These are phyloP conservation scores for Cryoendolithus antarcticus DNA, from an alignment of 2,329 filamentous ascomycete genomes.

Conservation along the genomic window DNA sequence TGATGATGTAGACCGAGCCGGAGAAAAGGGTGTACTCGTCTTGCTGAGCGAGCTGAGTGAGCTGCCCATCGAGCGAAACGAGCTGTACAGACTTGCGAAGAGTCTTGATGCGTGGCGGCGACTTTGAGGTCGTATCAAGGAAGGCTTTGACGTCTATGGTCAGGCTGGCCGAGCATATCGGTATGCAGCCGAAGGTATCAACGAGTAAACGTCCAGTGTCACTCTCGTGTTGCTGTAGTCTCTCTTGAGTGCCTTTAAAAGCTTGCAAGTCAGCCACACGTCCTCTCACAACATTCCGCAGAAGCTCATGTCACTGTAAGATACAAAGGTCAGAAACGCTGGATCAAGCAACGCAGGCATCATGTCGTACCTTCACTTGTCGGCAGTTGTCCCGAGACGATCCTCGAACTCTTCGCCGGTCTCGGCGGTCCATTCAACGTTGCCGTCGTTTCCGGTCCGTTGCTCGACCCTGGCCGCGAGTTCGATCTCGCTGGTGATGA, in stretches of 20 bases:
- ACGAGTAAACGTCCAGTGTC: slow-evolving; percentile 49
- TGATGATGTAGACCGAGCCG: slow-evolving; percentile 78
- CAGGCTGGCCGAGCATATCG: slow-evolving; percentile 41
- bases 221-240: slow-evolving; percentile 17
- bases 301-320: no score
- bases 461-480: slow-evolving; percentile 10
- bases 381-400: slow-evolving; percentile 23
- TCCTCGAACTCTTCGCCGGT: slow-evolving; percentile 27
- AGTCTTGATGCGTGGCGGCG: slow-evolving; percentile 44
- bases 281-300: no score
- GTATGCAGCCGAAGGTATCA: slow-evolving; percentile 67
- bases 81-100: slow-evolving; percentile 64
- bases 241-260: no score
- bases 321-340: no score
- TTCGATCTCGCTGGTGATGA: slow-evolving; percentile 18
- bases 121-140: slow-evolving; percentile 33
- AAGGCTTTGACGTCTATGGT: slow-evolving; percentile 64
- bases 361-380: no score
- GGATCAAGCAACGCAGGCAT: no score
- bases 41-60: slow-evolving; percentile 57
- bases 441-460: slow-evolving; percentile 5
- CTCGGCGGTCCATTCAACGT: slow-evolving; percentile 14
- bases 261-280: no score
- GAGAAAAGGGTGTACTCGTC: slow-evolving; percentile 84
- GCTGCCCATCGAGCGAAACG: slow-evolving; percentile 65